Base-by-base conservation (phyloP, 2,329 filamentous ascomycete genomes). In the Samsoniella hepiali region DNA sequence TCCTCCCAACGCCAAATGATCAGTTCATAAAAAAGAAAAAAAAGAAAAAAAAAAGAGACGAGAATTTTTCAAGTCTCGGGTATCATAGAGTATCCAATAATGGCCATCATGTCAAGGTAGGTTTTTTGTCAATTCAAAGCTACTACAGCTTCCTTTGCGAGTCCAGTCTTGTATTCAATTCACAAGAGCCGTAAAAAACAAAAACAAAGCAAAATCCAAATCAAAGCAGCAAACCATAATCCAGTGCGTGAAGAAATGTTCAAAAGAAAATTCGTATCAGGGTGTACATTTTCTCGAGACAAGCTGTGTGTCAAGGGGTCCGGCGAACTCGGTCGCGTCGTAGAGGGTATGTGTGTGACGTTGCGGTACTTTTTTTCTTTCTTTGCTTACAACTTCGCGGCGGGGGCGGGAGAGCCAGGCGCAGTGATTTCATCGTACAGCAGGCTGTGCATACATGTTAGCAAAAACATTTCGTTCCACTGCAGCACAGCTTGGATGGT, bases 381-480 rank as follows among this genome's bases (percentile, higher is more conserved):
- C 8, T 22, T 15, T 47, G n/a, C 11, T 79, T 77, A 89, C 74
- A 89, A 76, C 78, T 89, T 89, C n/a, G 87, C 85, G 65, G 85
- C 86, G 64, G 82, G 80, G 51, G 73, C 76, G 7, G 86, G 82
- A 64, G 81, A 78, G 66, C 90, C 90, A 64, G 91, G 83, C 65
- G 87, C 86, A 22, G 91, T 93, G 73, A 96, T 95, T 76, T 95
- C 91, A 71, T 94, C 91, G 78, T 96, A 96, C 58, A 97, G 78
- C 69, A 97, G 79, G 59, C 90, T 95, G 66, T 36, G 31, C 36
- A 49, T 5, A 60, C 22, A 31, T 13, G 62, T 69, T 69, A 67
- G 67, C 40, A 36, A 47, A 47, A 17, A 10, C 15, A 38, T 2
- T 40, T 5, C 62, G 8, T 17, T 36, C 22, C 64, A 56, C 45